These are phyloP conservation scores for Pelagophyceae sp. DNA, from an alignment of 352 stramenopile genomes.

Conservation along the genomic window DNA sequence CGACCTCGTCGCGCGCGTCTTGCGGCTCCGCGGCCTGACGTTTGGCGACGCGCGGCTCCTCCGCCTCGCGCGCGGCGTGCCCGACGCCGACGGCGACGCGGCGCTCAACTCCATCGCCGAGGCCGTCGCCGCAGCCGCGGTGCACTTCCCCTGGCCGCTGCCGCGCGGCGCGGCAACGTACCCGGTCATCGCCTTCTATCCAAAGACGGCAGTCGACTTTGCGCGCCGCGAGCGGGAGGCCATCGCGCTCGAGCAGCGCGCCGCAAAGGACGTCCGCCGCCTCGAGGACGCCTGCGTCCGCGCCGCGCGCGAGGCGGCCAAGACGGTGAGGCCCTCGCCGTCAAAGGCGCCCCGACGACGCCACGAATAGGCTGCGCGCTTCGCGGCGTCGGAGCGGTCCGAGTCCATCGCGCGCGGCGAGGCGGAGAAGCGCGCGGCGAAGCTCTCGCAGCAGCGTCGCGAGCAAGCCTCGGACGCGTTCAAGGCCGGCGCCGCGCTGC, in stretches of 20 bases:
- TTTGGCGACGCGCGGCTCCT: neutral
- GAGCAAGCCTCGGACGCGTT: neutral
- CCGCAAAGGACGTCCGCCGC: neutral
- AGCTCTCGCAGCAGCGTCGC: neutral
- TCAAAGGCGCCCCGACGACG: neutral
- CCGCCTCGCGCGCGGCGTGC: neutral
- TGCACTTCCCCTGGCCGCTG: neutral
- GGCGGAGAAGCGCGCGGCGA: neutral
- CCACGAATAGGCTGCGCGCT: neutral
- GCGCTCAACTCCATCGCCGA: slow-evolving; percentile 2
- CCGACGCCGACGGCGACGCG: neutral
- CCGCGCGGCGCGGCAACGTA: neutral
- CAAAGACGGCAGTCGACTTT: neutral
- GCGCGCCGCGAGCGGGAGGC: neutral
- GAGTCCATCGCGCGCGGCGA: neutral
- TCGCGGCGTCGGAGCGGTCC: neutral
- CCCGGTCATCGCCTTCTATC: neutral
- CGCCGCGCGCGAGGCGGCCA: neutral
- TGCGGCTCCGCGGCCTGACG: neutral
- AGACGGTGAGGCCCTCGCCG: neutral
- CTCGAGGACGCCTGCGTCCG: neutral
- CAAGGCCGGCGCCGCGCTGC: neutral
- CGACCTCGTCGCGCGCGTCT: neutral
- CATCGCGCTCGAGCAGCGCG: neutral
- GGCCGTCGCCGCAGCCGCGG: neutral